Percentiles rank a stretch among this genome's conserved stretches.
phyloP scores from a whole-genome alignment of 352 stramenopile genomes.

The Globisporangium middletonii region DNA sequence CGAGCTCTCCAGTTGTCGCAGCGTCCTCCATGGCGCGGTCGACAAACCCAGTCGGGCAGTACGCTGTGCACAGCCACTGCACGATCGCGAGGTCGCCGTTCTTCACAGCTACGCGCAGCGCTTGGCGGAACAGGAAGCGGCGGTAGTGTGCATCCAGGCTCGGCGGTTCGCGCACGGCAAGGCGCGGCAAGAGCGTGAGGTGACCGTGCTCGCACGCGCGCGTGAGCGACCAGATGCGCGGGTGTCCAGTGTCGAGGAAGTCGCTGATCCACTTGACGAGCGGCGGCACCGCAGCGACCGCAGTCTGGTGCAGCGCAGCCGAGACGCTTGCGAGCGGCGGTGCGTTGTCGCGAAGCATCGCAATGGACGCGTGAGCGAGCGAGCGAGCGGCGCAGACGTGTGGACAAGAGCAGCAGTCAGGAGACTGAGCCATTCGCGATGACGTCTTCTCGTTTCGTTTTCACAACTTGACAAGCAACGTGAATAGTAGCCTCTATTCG shows the following conservation, averaged over 20 bases:
- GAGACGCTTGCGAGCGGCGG: conserved; percentile 7
- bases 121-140: conserved; percentile 5
- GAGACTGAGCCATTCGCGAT: too few relatives aligned
- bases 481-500: too few relatives aligned
- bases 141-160: not conserved
- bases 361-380: too few relatives aligned
- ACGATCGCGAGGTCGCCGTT: conserved; percentile 9
- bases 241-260: conserved; percentile 5
- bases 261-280: conserved; percentile 4
- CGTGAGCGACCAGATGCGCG: conserved; percentile 7
- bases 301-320: not conserved
- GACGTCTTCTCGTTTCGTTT: too few relatives aligned
- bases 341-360: not conserved
- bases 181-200: not conserved
- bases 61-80: conserved; percentile 10
- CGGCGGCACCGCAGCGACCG: conserved; percentile 1
- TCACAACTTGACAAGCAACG: too few relatives aligned
- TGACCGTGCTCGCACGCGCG: not conserved
- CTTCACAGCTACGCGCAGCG: not conserved
- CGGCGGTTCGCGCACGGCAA: not conserved
- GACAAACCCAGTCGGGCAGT: conserved; percentile 8
- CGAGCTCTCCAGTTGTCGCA: conserved; percentile 6
- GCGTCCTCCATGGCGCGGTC: conserved; percentile 13
- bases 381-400: too few relatives aligned
- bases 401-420: too few relatives aligned